Evolutionary conservation across 306 rosid genomes (phyloP).

Genomic region (Cicer judaicum): DNA sequence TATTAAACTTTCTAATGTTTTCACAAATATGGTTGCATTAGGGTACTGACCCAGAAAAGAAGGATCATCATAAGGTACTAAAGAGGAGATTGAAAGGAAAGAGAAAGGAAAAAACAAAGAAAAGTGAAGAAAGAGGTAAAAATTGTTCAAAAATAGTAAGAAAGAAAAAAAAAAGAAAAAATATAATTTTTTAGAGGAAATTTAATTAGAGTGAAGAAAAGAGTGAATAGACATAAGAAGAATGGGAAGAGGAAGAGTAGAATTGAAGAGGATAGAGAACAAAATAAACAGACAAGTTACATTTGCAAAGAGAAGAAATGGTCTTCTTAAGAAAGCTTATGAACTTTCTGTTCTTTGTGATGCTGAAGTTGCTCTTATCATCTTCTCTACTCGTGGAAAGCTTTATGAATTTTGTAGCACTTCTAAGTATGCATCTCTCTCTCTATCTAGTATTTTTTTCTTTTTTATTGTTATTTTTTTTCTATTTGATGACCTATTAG

Average conservation of each 20-base stretch:
- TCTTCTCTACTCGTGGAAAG: constrained; percentile 93
- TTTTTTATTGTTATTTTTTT: neutral
- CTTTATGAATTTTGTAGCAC: constrained; percentile 91
- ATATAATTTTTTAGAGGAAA: neutral
- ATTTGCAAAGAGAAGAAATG: constrained; percentile 92
- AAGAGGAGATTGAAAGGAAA: constrained; percentile 19
- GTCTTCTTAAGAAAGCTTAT: constrained; percentile 90
- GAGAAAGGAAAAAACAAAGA: constrained; percentile 32
- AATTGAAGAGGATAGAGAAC: constrained; percentile 95
- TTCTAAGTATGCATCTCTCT: constrained; percentile 56
- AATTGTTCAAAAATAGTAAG: constrained; percentile 48
- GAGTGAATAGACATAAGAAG: constrained; percentile 15
- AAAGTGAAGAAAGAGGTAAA: constrained; percentile 36
- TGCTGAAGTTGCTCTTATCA: constrained; percentile 94
- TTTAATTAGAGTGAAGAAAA: neutral
- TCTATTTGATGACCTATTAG: constrained; percentile 27
- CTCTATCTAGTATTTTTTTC: neutral
- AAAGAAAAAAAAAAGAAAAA: neutral
- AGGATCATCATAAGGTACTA: constrained; percentile 55
- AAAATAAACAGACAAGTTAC: constrained; percentile 97
- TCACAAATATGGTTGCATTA: constrained; percentile 69
- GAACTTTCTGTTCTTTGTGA: constrained; percentile 92
- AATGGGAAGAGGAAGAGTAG: constrained; percentile 97
- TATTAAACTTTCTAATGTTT: constrained; percentile 59
- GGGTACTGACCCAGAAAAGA: constrained; percentile 67